phyloP scores from a whole-genome alignment of 106 monocot species.

The Apostasia shenzhenica region DNA sequence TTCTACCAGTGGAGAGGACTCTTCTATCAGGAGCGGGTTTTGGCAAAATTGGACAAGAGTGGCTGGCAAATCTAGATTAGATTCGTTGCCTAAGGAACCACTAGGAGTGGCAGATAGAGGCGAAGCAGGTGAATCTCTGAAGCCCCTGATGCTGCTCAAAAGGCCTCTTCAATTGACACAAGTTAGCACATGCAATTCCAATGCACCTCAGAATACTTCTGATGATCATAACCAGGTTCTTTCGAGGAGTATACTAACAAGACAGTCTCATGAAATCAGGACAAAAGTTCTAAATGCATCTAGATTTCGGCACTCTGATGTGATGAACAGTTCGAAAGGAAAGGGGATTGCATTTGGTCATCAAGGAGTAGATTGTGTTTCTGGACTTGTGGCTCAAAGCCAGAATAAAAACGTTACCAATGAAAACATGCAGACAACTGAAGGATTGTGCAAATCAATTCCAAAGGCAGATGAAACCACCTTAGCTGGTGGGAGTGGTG shows the following conservation, averaged over 20 bases:
- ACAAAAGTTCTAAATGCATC: slow-evolving; percentile 30
- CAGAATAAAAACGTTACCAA: slow-evolving; percentile 18
- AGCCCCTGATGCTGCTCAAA: slow-evolving; percentile 9
- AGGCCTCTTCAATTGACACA: slow-evolving; percentile 2
- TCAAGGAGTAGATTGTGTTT: slow-evolving; percentile 11
- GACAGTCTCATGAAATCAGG: slow-evolving; percentile 11
- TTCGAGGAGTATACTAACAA: slow-evolving; percentile 3
- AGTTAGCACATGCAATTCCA: slow-evolving; percentile 9
- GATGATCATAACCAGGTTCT: slow-evolving; percentile 15
- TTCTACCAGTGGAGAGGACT: slow-evolving; percentile 35
- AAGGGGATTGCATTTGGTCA: slow-evolving; percentile 47
- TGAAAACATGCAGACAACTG: slow-evolving; percentile 1
- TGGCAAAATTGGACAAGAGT: slow-evolving; percentile 51
- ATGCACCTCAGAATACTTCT: slow-evolving; percentile 13
- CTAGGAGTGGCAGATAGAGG: neutral
- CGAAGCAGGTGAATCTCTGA: slow-evolving; percentile 14
- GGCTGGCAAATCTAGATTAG: slow-evolving; percentile 17
- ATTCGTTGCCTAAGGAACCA: slow-evolving; percentile 13
- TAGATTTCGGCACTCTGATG: slow-evolving; percentile 39
- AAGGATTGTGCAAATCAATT: slow-evolving; percentile 4
- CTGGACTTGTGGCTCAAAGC: neutral
- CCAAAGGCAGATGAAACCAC: slow-evolving; percentile 13
- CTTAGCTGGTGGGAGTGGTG: slow-evolving; percentile 20
- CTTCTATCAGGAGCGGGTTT: slow-evolving; percentile 19
- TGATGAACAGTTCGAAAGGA: slow-evolving; percentile 41